Evolutionary conservation across 2,329 filamentous ascomycete species (phyloP), one percentile per base, ranked within the genome.

Genomic region (Graphium sp.): DNA sequence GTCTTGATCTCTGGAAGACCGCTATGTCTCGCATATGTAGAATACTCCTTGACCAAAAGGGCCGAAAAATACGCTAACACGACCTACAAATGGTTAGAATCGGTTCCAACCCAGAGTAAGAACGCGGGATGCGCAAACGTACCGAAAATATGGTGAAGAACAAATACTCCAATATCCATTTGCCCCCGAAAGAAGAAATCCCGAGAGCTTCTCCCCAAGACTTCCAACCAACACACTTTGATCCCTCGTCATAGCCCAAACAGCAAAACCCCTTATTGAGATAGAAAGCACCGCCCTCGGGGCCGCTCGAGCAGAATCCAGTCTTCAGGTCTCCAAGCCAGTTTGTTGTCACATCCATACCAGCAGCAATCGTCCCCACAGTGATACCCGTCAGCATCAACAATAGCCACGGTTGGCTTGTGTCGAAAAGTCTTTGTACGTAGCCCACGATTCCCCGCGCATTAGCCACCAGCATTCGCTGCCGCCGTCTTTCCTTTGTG

Each of bases 1-100:
- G 85, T 94, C 60, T 98, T 98, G 54, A 98, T 91, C 58, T 98
- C 87, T 5, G 87, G 84, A 40, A 98, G 94, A 53, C 87, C 87
- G 47, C 83, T 93, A 45, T 95, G 87, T 47, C 80, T 87, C 26
- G 87, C 87, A 52, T 93, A 82, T 5, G 79, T 62, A 15, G 82
- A 83, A 50, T 85, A 95, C 41, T 77, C 71, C 41, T 77, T 72
- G 10, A 95, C 85, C 30, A 95, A 56, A 30, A 85, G 47, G 30
- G 78, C 81, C 7, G 89, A 83, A 33, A 66, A 70, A 21, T 72
- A 61, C 16, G 87, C 85, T 45, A 92, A 87, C 6, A 78, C 41
- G 7, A 87, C 61, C 78, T 85, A 27, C 5, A 4, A 18, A 6
- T 7, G 22, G 8, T 9, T n/a, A 11, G 16, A 13, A 24, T 15